Percentiles rank a stretch among this genome's conserved stretches.
phyloP scores from a whole-genome alignment of 163 green algal genomes.

The Chlamydomonas reinhardtii region DNA sequence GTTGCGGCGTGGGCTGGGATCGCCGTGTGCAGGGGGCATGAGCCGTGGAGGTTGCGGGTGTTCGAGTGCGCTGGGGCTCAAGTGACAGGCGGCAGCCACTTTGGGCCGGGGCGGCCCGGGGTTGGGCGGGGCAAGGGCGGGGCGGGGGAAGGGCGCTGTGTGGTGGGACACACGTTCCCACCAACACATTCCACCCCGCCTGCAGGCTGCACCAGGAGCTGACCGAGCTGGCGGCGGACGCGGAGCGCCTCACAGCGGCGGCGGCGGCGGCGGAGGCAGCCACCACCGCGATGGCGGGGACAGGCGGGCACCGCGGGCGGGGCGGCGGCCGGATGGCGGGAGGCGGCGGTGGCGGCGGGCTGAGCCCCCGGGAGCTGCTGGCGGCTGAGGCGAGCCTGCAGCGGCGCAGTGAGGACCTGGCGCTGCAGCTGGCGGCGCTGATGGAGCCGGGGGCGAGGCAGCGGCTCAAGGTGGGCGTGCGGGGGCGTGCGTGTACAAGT shows the following conservation, averaged over 20 bases:
- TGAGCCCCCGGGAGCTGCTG: neutral
- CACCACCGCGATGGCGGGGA: neutral
- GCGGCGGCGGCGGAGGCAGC: neutral
- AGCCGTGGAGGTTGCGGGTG: too few species aligned
- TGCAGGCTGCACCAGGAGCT: conserved; percentile 28
- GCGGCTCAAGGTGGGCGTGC: conserved; percentile 13
- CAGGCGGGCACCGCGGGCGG: neutral
- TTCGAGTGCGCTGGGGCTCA: too few species aligned
- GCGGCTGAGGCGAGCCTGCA: neutral
- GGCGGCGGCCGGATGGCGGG: too few species aligned
- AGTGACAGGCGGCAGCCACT: too few species aligned
- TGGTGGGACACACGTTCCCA: too few species aligned
- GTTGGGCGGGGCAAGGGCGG: too few species aligned
- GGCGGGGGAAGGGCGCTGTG: too few species aligned
- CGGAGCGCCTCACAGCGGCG: neutral
- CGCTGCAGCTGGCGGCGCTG: conserved; percentile 26
- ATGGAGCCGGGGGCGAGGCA: conserved; percentile 16
- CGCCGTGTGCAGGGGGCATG: too few species aligned
- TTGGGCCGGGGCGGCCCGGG: too few species aligned
- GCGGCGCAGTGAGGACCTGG: conserved; percentile 31
- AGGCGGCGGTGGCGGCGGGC: neutral
- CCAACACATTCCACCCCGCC: too few species aligned
- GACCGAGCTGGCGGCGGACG: conserved; percentile 4
- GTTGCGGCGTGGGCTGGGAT: too few species aligned
- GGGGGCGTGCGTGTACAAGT: neutral